Evolutionary conservation across 495 filamentous ascomycete genomes (phyloP).

Genomic region (Aspergillus funiculosus): DNA sequence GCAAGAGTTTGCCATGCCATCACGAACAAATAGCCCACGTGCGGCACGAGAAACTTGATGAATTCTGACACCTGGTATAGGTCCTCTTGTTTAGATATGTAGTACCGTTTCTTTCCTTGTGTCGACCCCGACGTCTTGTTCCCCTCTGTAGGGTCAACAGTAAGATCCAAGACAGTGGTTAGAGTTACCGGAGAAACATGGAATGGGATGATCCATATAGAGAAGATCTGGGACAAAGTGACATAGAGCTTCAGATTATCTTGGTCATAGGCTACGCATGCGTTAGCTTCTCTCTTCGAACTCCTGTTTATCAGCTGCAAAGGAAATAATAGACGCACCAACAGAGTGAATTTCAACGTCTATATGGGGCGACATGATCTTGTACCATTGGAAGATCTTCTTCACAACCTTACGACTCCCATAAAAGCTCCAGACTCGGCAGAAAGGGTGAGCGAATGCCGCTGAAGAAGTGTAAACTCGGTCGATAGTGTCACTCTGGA

Average conservation of each 20-base stretch:
- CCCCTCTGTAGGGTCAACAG: slow-evolving; percentile 19
- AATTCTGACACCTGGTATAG: slow-evolving; percentile 77
- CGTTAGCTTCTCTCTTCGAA: neutral
- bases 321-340: slow-evolving; percentile 38
- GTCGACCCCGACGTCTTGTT: slow-evolving; percentile 9
- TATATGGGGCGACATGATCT: slow-evolving; percentile 72
- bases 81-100: slow-evolving; percentile 71
- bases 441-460: slow-evolving; percentile 76
- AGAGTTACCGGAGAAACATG: slow-evolving; percentile 61
- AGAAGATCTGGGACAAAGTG: slow-evolving; percentile 64
- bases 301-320: neutral
- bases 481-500: slow-evolving; percentile 58
- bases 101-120: slow-evolving; percentile 46
- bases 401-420: slow-evolving; percentile 56
- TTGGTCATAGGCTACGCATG: slow-evolving; percentile 58
- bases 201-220: slow-evolving; percentile 70
- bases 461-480: slow-evolving; percentile 64
- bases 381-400: slow-evolving; percentile 80
- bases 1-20: slow-evolving; percentile 55
- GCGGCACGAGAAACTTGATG: slow-evolving; percentile 56
- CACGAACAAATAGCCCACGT: slow-evolving; percentile 39
- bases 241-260: slow-evolving; percentile 61
- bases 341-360: slow-evolving; percentile 61
- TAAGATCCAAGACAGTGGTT: slow-evolving; percentile 65
- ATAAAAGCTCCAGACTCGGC: slow-evolving; percentile 56